phyloP scores from a whole-genome alignment of 495 filamentous ascomycete species.

The Parathielavia appendiculata region DNA sequence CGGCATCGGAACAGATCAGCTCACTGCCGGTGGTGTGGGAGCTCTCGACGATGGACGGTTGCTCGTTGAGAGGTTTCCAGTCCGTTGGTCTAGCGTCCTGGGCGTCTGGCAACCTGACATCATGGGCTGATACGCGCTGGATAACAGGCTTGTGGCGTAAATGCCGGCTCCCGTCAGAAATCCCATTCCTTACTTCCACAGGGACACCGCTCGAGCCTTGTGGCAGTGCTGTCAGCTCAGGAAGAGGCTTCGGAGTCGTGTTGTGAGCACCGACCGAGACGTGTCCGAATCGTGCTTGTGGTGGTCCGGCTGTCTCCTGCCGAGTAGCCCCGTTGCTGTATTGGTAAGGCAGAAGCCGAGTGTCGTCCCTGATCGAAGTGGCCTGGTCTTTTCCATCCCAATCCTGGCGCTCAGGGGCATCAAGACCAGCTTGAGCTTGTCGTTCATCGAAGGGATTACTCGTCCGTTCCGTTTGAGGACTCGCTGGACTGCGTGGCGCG shows the following conservation, averaged over 20 bases:
- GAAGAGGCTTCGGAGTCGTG: slow-evolving; percentile 3
- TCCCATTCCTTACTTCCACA: background rate
- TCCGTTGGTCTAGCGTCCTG: background rate
- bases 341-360: background rate
- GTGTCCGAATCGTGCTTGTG: background rate
- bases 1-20: slow-evolving; percentile 10
- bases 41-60: background rate
- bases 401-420: background rate
- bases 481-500: background rate
- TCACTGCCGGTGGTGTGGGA: slow-evolving; percentile 10
- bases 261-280: slow-evolving; percentile 18
- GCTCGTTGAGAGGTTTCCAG: background rate
- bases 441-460: background rate
- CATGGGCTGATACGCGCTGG: background rate
- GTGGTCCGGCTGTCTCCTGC: background rate
- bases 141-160: background rate
- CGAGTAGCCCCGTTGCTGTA: background rate
- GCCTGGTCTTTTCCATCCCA: background rate
- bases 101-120: background rate
- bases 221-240: slow-evolving; percentile 17
- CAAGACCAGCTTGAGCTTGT: background rate
- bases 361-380: background rate
- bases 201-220: slow-evolving; percentile 9
- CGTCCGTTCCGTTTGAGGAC: background rate
- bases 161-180: background rate